Base-by-base conservation (phyloP, 345 rosid genomes). In the Salix caprea region DNA sequence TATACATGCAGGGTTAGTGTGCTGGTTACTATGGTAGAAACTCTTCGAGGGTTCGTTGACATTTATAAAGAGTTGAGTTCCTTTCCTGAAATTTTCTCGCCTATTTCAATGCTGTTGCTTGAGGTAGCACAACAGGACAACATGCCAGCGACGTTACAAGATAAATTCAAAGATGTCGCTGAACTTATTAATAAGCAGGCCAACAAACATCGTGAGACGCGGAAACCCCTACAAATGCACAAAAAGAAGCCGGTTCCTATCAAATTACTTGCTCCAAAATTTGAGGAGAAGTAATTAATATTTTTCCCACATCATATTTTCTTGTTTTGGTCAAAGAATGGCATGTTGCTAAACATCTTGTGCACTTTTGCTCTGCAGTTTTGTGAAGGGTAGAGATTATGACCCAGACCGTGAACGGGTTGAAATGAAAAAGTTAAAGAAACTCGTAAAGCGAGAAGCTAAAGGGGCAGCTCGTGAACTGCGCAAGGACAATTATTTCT, bases 321-420 rank as follows among this genome's bases (percentile, higher is more conserved):
- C 67, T 15, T 24, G 26, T 60, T 12, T 1, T 73, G 65, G 52
- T 66, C 37, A 30, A 1, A 26, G 2, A 15, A n/a, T 13, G 13
- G 13, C 21, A 6, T 26, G 42, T 74, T 14, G 32, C 21, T 69
- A 34, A 66, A 71, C 68, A 74, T 65, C 75, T 79, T 19, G 8
- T 32, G 30, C 67, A 39, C 7, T 80, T 14, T 74, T 75, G 52
- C 85, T 80, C 44, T 88, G 91, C 93, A 96, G 98, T 89, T 96
- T 84, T 83, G 91, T 81, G 16, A 90, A 86, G 87, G 95, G 92
- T 48, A 91, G 94, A 82, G 98, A 96, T 85, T 93, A 93, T 24
- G 99, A 93, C 85, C 99, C 97, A 56, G 99, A 96, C 73, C 88
- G 94, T 14, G 85, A 87, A 46, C 83, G 92, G 68, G 92, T 86